Evolutionary conservation across 1,284 basidiomycete genomes (phyloP), one percentile per base, ranked within the genome.

Genomic region (Sporisorium iseilematis-ciliati): DNA sequence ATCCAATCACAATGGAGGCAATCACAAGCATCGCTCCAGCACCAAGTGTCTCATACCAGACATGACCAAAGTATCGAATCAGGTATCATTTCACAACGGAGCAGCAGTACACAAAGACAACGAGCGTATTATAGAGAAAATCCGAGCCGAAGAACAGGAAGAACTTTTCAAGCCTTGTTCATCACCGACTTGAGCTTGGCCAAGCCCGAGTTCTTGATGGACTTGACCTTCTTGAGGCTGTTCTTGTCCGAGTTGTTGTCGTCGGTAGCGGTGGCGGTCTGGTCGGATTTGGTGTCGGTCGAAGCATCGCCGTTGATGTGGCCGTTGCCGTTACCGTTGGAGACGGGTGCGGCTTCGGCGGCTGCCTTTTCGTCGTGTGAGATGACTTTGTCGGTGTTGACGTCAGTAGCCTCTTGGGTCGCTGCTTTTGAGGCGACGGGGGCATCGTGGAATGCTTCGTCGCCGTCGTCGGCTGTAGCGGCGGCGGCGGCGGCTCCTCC

Each of bases 131-230:
- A 65, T 23, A 42, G 50, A 45, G 48, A 35, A n/a, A n/a, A 55
- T 20, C 26, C 11, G 49, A 57, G 53, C 26, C 20, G 35, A 38
- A 38, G 14, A 38, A 33, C n/a, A 52, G 29, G 18, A n/a, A 31
- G 26, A 12, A 29, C 35, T 12, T 29, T 10, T 59, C 45, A 74
- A 14, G 65, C 71, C 46, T 75, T 75, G 52, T 53, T 45, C 38
- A 75, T 50, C 20, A 66, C 64, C 6, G 63, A 57, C 64, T 75
- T 75, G 72, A 75, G 67, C 57, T 75, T 75, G 50, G 72, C 63
- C 23, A 75, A 58, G 31, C 57, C 61, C 26, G 66, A 75, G 7
- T 33, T 33, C 56, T 64, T 66, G 42, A 63, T 53, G 23, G 55
- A 54, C 43, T 70, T 70, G 66, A 66, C 60, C 72, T 75, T 75